Percentiles rank a stretch among this genome's conserved stretches.
These are phyloP conservation scores for Persicaria maculosa DNA, from an alignment of 148 eudicot genomes.

Conservation along the genomic window DNA sequence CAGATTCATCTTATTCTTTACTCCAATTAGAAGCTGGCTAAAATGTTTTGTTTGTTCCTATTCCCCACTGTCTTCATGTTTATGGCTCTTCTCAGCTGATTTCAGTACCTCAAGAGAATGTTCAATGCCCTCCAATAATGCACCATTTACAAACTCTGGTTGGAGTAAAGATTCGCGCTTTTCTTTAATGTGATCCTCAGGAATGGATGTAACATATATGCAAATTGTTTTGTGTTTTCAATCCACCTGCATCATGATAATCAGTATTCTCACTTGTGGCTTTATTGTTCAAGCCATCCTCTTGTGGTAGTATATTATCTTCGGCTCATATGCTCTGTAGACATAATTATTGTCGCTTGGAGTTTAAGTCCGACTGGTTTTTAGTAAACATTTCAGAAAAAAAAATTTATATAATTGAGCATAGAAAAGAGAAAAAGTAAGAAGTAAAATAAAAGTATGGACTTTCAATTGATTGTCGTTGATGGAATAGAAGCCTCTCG, in stretches of 20 bases:
- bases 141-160: slow-evolving; percentile 18
- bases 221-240: background rate
- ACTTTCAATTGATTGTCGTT: too few species aligned
- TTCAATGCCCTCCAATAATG: slow-evolving; percentile 17
- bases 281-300: background rate
- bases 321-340: slow-evolving; percentile 15
- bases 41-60: slow-evolving; percentile 39
- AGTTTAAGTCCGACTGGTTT: background rate
- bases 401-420: too few species aligned
- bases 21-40: slow-evolving; percentile 33
- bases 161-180: background rate
- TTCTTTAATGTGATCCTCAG: background rate
- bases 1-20: slow-evolving; percentile 19
- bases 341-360: slow-evolving; percentile 21
- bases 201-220: background rate
- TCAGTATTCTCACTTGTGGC: background rate
- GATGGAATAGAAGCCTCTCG: too few species aligned
- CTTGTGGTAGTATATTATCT: background rate
- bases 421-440: too few species aligned
- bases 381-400: too few species aligned
- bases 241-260: background rate
- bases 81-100: slow-evolving; percentile 18
- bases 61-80: slow-evolving; percentile 30
- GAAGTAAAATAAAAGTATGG: too few species aligned
- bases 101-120: slow-evolving; percentile 11